Base-by-base conservation (phyloP, 2,329 filamentous ascomycete species). In the Epichloe aotearoae region DNA sequence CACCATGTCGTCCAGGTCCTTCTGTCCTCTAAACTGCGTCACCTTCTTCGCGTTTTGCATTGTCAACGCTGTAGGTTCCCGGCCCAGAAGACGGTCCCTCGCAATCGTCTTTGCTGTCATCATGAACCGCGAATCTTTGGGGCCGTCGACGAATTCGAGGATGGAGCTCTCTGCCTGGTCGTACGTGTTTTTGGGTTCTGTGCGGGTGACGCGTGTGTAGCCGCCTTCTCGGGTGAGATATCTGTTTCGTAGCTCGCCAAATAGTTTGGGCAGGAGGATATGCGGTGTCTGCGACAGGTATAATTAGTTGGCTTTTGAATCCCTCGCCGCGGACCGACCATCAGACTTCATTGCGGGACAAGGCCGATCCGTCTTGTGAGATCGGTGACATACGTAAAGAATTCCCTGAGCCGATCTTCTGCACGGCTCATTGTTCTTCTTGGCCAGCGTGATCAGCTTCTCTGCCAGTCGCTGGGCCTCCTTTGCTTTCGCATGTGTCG, bases 401-500 rank as follows among this genome's bases (percentile, higher is more conserved):
- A 90, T 89, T 39, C 79, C 80, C 61, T 84, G 73, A n/a, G 89
- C 91, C 58, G 79, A 80, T 64, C 82, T 76, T 66, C 80, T 77
- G 54, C 84, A 84, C 19, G 88, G 86, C 62, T 89, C 84, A 40
- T 91, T 95, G 67, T 96, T 88, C 71, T 83, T 86, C 78, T 97
- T 98, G 19, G 87, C 91, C 60, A 95, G 69, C 4, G 90, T 96
- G 62, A 98, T 90, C 58, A 97, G 75, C 74, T 95, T 94, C 66
- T 98, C 93, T 7, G 90, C 93, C 59, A 97, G 68, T 42, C 87
- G 79, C 71, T 98, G 93, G 19, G 93, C 87, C 73, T 98, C 93
- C 71, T 97, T 98, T 46, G 93, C 93, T 72, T 97, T 97, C 66
- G 85, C 83, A 77, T 86, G 96, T 71, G 93, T 95, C 47, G 93